Evolutionary conservation across 2,329 filamentous ascomycete species (phyloP).

Genomic region (Monilinia polystroma): DNA sequence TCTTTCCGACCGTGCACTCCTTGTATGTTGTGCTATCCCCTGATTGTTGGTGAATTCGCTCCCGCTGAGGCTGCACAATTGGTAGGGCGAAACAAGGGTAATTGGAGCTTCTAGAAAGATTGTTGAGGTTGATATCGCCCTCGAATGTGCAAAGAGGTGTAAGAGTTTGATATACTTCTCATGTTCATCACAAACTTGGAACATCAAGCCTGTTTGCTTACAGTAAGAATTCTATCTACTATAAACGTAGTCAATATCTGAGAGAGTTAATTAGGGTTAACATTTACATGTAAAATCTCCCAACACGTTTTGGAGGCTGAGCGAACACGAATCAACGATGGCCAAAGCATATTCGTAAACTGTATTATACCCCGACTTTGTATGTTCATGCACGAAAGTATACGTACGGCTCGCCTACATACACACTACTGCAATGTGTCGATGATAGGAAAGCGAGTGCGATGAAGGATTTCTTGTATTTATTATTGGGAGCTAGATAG

Average conservation of each 20-base stretch:
- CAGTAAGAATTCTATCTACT: not conserved
- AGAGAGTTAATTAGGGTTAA: not conserved
- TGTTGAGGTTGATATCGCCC: not conserved
- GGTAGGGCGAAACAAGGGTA: conserved; percentile 12
- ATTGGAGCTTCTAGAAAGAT: conserved; percentile 1
- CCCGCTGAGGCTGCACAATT: conserved; percentile 8
- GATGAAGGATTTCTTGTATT: not conserved
- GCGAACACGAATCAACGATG: not conserved
- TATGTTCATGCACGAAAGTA: conserved; percentile 16
- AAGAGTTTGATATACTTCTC: not conserved
- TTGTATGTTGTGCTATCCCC: not conserved
- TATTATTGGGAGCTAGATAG: not conserved
- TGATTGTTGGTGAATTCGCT: conserved; percentile 8
- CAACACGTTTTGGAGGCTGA: not conserved
- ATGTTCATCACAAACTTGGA: not conserved
- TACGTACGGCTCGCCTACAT: conserved; percentile 1
- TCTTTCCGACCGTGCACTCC: conserved; percentile 13
- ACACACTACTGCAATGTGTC: conserved; percentile 8
- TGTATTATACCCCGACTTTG: not conserved
- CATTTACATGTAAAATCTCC: conserved; percentile 3
- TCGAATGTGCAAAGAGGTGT: not conserved
- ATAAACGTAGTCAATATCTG: not conserved
- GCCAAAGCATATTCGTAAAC: conserved; percentile 10
- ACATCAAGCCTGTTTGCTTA: not conserved
- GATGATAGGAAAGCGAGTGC: not conserved